Evolutionary conservation across 495 filamentous ascomycete genomes (phyloP), one percentile per base, ranked within the genome.

Genomic region (Diplogelasinospora grovesii): DNA sequence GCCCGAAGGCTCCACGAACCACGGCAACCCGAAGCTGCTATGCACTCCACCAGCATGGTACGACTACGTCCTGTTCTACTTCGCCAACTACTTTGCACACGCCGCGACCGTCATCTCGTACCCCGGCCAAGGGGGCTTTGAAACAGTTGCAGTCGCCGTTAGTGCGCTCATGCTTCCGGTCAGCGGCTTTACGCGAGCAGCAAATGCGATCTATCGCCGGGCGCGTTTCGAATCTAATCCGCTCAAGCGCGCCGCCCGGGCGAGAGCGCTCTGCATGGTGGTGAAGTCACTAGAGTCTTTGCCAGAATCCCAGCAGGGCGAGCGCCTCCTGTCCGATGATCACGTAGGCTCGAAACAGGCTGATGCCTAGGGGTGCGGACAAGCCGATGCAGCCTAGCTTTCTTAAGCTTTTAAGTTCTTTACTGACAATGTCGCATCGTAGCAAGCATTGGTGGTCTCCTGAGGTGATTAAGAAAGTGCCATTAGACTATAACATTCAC

Each of bases 31-130:
- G 4, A 15, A 28, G 4, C 29, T 46, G 6, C 11, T 41, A 13
- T 47, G 38, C 25, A 29, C 26, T 5, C 31, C 30, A 5, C 24
- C 44, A 5, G n/a, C 10, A 13, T 46, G 44, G 44, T 24, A 0
- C 8, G 44, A 46, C 22, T 18, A 29, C 13, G 31, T 41, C 7
- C 11, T 46, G 16, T 46, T 46, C 18, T 41, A 19, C 24, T 9
- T 36, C 16, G 29, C 33, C n/a, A 46, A 46, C 36, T 46, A 46
- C 7, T n/a, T 41, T 13, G 37, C 37, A 13, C 44, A 46, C 24
- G 37, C 30, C 13, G 36, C 31, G 7, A 46, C 44, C 1, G 29
- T 46, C 2, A 15, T 27, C 3, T 23, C 41, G 1, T 5, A 20
- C 2, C 41, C 31, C 9, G 41, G 41, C 13, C 22, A 36, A 26